Base-by-base conservation (phyloP, 345 rosid genomes). In the Linum lewisii region DNA sequence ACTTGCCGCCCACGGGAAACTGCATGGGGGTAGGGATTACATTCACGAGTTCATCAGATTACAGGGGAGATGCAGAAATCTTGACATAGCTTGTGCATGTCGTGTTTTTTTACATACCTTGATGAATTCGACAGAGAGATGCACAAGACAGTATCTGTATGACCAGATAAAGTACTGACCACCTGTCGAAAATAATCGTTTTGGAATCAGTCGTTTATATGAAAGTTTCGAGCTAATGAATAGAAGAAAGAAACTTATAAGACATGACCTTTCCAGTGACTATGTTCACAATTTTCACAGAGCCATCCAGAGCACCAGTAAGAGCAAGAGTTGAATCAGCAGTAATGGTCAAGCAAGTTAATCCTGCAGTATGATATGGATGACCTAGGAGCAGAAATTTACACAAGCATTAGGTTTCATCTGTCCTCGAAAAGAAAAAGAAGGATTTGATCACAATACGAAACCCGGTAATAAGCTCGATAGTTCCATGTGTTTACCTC, bases 271-370 rank as follows among this genome's bases (percentile, higher is more conserved):
- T 93, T 63, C 94, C 97, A 15, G 81, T 81, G 29, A 74, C 69
- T 61, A 93, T 73, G 66, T 93, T 93, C 62, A 89, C 97, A 72
- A 93, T 67, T 71, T 85, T 84, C 61, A 85, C 76, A 21, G 88
- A 89, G 63, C 81, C 68, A 67, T 93, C 99, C 69, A 69, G 74
- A 6, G 94, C 83, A 69, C 99, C 97, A 73, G 90, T 79, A 65
- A 93, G 72, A 64, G 76, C 97, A 51, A 86, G 87, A 68, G 64
- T 78, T 37, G 99, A 89, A 71, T 78, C 94, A 9, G 86, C 75
- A 66, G 84, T 86, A 68, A 93, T 61, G 52, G 86, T 79, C 82
- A 93, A 69, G 68, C 99, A 78, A 24, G 85, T 89, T 60, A 93
- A 38, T 61, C 91, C 91, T 70, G 79, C 84, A 5, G 89, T 78